Base-by-base conservation (phyloP, 2,329 filamentous ascomycete genomes). In the Drechslerella stenobrocha region DNA sequence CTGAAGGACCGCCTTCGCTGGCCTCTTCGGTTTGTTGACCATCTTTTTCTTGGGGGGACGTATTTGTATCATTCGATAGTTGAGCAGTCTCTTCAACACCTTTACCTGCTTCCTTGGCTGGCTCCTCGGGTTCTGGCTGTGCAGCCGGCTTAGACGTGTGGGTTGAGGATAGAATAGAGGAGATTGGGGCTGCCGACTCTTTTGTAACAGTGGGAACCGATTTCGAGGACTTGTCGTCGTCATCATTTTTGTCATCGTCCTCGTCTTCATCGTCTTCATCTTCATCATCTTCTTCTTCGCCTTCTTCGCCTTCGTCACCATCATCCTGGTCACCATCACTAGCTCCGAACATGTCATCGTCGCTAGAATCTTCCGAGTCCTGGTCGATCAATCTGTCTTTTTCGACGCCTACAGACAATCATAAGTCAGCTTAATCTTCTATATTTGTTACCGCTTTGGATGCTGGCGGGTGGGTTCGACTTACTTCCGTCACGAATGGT, bases 361-460 rank as follows among this genome's bases (percentile, higher is more conserved):
- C 64, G 8, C 87, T 84, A 58, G 87, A 76, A 1, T 84, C 84
- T 24, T 84, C 82, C 5, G 84, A 60, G 22, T 55, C 60, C 20
- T 67, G n/a, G 2, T 22, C 51, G 13, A 67, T 60, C 22, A 67
- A 42, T 18, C 51, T 24, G n/a, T 67, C 57, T 35, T 67, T 67
- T 34, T 67, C 50, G 7, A 60, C 37, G 11, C 55, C 63, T 67
- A n/a, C 3, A 40, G 47, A 32, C 9, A n/a, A 44, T 44, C 9
- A 37, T 26, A n/a, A n/a, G n/a, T n/a, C n/a, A n/a, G 7, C n/a
- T 40, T 86, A 74, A 81, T 84, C 86, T 71, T 82, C 86, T 87
- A 61, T 85, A 84, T 76, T 87, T 84, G 64, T 5, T 5, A 11
- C 28, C 11, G 28, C 28, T 84, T 84, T 86, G 72, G 63, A 69